phyloP scores from a whole-genome alignment of 2,329 filamentous ascomycete genomes.

The Alternaria sp. region DNA sequence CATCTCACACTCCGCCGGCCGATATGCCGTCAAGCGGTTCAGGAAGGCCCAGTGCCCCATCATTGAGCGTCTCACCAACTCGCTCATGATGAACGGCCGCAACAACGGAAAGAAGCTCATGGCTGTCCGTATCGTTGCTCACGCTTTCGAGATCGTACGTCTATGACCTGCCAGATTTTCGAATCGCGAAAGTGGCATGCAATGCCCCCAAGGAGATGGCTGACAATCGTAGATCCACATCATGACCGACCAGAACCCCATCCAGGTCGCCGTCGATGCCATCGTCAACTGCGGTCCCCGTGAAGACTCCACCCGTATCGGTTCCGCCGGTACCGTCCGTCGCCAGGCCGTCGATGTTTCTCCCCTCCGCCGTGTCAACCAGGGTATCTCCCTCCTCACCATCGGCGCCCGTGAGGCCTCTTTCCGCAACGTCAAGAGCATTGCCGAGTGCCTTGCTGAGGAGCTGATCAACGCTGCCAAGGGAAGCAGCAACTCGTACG shows the following conservation, averaged over 20 bases:
- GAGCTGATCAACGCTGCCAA: conserved; percentile 99
- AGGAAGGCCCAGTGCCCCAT: conserved; percentile 99
- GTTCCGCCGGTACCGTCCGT: conserved; percentile 99
- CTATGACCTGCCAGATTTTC: background rate
- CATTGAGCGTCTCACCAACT: conserved; percentile 99
- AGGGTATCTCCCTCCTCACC: conserved; percentile 98
- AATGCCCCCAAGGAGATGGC: conserved; percentile 13
- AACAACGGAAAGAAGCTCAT: conserved; percentile 99
- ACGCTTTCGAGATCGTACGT: conserved; percentile 99
- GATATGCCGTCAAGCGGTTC: conserved; percentile 99
- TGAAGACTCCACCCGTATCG: conserved; percentile 99
- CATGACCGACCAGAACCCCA: conserved; percentile 99
- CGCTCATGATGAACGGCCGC: conserved; percentile 99
- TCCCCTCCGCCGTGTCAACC: conserved; percentile 99
- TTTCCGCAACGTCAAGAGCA: conserved; percentile 99
- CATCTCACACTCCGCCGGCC: conserved; percentile 97
- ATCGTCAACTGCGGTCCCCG: conserved; percentile 99
- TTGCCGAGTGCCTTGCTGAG: conserved; percentile 99
- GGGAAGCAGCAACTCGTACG: conserved; percentile 99
- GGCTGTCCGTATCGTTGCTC: conserved; percentile 98
- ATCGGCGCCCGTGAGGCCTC: conserved; percentile 98
- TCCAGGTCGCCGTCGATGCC: conserved; percentile 98
- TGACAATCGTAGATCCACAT: conserved; percentile 83
- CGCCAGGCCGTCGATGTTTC: conserved; percentile 99
- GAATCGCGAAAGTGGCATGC: background rate